These are phyloP conservation scores for Backusella tarrabulga DNA, from an alignment of 192 early-diverging fungal genomes.

Conservation along the genomic window DNA sequence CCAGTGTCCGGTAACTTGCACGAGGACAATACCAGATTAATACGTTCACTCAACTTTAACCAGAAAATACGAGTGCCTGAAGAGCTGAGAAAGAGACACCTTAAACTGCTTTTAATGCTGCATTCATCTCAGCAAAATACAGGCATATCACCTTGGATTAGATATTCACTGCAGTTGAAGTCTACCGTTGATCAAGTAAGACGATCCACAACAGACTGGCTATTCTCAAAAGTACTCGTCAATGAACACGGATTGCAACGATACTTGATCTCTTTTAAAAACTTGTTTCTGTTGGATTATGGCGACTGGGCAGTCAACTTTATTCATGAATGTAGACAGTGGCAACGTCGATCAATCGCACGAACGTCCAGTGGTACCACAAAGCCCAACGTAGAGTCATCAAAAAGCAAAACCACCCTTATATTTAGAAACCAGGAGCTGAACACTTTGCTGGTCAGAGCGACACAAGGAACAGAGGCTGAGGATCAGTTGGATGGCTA, in stretches of 20 bases:
- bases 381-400: background rate
- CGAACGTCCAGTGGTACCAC: background rate
- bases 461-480: conserved; percentile 35
- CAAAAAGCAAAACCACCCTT: conserved; percentile 8
- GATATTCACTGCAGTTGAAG: conserved; percentile 36
- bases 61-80: conserved; percentile 18
- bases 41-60: conserved; percentile 3
- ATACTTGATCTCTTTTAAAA: conserved; percentile 58
- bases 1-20: background rate
- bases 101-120: conserved; percentile 17
- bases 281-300: conserved; percentile 60
- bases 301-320: conserved; percentile 59
- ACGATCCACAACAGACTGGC: conserved; percentile 50
- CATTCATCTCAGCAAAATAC: conserved; percentile 5
- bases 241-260: conserved; percentile 52
- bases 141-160: conserved; percentile 14
- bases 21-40: background rate
- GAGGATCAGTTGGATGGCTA: conserved; percentile 32
- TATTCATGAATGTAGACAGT: conserved; percentile 51
- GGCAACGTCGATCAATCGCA: conserved; percentile 9
- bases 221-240: conserved; percentile 67
- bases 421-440: conserved; percentile 41
- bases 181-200: conserved; percentile 49
- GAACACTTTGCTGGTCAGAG: conserved; percentile 36
- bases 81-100: conserved; percentile 18